Conservation (phyloP, 2,329 filamentous ascomycete species). For the Aspergillus fijiensis region DNA sequence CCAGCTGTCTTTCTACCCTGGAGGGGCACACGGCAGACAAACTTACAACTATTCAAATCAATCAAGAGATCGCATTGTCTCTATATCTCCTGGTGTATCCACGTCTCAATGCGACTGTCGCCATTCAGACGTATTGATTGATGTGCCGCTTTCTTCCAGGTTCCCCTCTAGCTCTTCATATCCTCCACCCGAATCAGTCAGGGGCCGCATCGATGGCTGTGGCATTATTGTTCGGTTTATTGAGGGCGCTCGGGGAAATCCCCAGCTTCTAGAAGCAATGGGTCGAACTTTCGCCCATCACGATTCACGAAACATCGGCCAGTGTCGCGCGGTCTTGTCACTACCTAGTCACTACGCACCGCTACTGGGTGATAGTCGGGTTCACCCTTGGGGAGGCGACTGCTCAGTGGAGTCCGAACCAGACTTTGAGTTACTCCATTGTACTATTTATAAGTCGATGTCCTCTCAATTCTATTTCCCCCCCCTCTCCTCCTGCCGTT, state of each 20-base stretch:
- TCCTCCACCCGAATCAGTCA: not conserved
- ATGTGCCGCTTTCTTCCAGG: not conserved
- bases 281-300: not conserved
- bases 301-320: not conserved
- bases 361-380: not conserved
- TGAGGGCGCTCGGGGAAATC: not conserved
- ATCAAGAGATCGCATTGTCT: too few species aligned
- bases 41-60: not conserved
- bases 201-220: not conserved
- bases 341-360: not conserved
- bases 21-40: not conserved
- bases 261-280: not conserved
- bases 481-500: slow-evolving; percentile 1
- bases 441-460: slow-evolving; percentile 5
- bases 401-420: slow-evolving; percentile 6
- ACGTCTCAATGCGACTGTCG: too few species aligned
- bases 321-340: not conserved
- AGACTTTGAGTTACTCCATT: not conserved
- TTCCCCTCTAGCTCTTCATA: not conserved
- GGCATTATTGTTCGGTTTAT: not conserved
- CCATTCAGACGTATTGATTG: too few species aligned
- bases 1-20: not conserved
- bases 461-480: not conserved
- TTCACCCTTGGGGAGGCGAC: slow-evolving; percentile 1
- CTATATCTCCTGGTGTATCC: too few species aligned